Evolutionary conservation across 2,329 filamentous ascomycete genomes (phyloP).

Genomic region (Sporothrix luriei): DNA sequence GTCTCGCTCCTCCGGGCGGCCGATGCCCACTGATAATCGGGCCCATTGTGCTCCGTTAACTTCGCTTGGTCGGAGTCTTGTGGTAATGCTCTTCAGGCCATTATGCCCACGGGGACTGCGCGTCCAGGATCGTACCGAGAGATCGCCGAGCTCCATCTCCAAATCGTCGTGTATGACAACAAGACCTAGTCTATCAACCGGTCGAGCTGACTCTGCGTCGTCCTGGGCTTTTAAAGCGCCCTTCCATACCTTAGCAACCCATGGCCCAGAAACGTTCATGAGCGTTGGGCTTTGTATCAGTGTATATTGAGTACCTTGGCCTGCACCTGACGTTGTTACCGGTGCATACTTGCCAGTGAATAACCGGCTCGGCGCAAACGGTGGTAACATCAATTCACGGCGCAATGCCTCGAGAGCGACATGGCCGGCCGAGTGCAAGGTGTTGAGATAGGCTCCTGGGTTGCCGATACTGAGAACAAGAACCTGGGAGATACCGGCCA

Average conservation of each 20-base stretch:
- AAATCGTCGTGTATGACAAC: constrained; percentile 89
- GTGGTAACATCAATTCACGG: constrained; percentile 53
- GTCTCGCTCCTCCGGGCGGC: constrained; percentile 72
- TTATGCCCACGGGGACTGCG: constrained; percentile 72
- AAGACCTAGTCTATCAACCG: constrained; percentile 46
- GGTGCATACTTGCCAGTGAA: constrained; percentile 56
- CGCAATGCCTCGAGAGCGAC: constrained; percentile 67
- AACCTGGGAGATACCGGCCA: constrained; percentile 51
- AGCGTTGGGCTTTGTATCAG: constrained; percentile 73
- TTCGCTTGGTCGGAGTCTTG: constrained; percentile 49
- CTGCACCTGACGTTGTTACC: constrained; percentile 45
- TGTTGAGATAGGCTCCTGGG: constrained; percentile 71
- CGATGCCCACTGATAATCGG: constrained; percentile 82
- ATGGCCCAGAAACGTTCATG: constrained; percentile 84
- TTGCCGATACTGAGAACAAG: constrained; percentile 90
- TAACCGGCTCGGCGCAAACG: constrained; percentile 50
- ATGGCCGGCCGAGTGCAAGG: constrained; percentile 87
- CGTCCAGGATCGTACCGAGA: constrained; percentile 65
- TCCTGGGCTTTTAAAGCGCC: constrained; percentile 48
- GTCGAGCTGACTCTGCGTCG: constrained; percentile 36
- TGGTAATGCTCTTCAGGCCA: constrained; percentile 68
- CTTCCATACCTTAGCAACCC: constrained; percentile 65
- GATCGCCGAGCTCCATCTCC: constrained; percentile 68
- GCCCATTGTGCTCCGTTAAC: constrained; percentile 52
- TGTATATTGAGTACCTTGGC: constrained; percentile 55